Conservation (phyloP, 2,329 filamentous ascomycete genomes). For the Dactylellina parvicollis region DNA sequence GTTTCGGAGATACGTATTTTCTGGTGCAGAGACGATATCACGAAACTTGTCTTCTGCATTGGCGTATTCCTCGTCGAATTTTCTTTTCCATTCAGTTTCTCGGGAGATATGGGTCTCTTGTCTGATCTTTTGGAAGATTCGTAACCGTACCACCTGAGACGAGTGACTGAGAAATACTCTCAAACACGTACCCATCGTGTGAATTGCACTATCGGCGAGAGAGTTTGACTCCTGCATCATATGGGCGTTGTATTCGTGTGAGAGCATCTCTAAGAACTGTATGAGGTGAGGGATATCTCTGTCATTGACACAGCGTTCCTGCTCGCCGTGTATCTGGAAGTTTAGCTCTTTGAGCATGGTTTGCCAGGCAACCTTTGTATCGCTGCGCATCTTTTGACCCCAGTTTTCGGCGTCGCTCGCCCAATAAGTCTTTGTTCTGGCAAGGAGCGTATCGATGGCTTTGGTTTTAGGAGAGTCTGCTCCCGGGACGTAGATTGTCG, state of each 20-base stretch:
- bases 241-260: constrained; percentile 8
- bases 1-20: constrained; percentile 7
- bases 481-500: background rate
- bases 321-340: background rate
- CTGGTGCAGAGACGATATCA: background rate
- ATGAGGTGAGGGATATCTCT: constrained; percentile 14
- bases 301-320: background rate
- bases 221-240: background rate
- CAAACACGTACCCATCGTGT: background rate
- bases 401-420: background rate
- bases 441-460: background rate
- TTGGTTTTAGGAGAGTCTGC: background rate
- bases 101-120: background rate
- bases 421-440: background rate
- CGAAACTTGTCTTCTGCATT: background rate
- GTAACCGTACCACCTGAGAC: background rate
- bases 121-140: background rate
- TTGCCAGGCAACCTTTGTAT: background rate
- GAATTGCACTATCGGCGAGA: background rate
- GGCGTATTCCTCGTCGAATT: background rate
- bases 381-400: background rate
- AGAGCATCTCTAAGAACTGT: background rate
- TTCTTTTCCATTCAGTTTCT: background rate
- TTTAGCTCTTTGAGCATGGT: constrained; percentile 16
- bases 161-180: background rate